Evolutionary conservation across 2,329 filamentous ascomycete genomes (phyloP).

Genomic region (Phyllosticta ampelicida): DNA sequence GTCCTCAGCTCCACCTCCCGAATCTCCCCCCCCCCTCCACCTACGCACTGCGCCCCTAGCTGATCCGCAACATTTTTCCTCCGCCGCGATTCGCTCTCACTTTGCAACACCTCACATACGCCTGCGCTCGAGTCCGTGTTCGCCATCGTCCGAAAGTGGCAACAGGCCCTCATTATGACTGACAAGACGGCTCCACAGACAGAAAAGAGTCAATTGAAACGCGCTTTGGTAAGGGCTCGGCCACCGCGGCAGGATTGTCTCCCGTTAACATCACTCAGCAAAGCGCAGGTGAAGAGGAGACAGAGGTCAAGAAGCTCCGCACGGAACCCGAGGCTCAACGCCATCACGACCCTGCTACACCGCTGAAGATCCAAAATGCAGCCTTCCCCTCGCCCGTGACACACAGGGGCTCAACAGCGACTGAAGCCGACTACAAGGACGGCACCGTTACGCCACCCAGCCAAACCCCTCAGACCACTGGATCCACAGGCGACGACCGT

Average conservation of each 20-base stretch:
- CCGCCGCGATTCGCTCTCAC: not conserved
- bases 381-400: slow-evolving; percentile 70
- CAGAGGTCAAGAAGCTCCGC: slow-evolving; percentile 71
- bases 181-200: slow-evolving; percentile 43
- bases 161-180: slow-evolving; percentile 1
- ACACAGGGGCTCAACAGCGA: slow-evolving; percentile 52
- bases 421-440: slow-evolving; percentile 52
- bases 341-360: slow-evolving; percentile 40
- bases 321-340: slow-evolving; percentile 32
- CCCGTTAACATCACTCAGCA: slow-evolving; percentile 39
- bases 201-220: slow-evolving; percentile 80
- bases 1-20: not conserved
- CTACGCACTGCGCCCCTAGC: not conserved
- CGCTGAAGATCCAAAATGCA: slow-evolving; percentile 35
- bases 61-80: slow-evolving; percentile 2
- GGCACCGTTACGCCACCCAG: slow-evolving; percentile 57
- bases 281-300: slow-evolving; percentile 50
- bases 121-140: slow-evolving; percentile 2
- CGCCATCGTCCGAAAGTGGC: slow-evolving; percentile 8
- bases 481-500: slow-evolving; percentile 3
- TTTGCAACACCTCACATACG: slow-evolving; percentile 10
- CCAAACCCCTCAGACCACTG: slow-evolving; percentile 30
- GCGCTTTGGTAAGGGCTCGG: slow-evolving; percentile 53
- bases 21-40: not conserved
- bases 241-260: slow-evolving; percentile 9